These are phyloP conservation scores for Suillus weaverae DNA, from an alignment of 768 basidiomycete genomes.

Conservation along the genomic window DNA sequence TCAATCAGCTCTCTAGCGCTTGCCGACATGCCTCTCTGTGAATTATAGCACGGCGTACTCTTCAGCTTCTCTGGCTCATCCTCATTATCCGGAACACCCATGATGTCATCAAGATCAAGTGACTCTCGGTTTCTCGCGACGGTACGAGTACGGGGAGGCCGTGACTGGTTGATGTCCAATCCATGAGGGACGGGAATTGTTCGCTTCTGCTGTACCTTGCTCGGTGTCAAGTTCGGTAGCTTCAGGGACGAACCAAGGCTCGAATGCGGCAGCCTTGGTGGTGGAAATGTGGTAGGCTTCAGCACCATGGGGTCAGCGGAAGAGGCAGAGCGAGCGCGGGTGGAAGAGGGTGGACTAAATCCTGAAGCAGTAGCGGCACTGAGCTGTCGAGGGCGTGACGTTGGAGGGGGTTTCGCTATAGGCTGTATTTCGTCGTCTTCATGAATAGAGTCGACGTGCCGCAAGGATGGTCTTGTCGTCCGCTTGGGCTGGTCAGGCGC, in stretches of 20 bases:
- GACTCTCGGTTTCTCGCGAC: slow-evolving; percentile 63
- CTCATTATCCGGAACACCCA: slow-evolving; percentile 70
- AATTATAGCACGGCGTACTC: slow-evolving; percentile 43
- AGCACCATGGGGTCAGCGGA: slow-evolving; percentile 28
- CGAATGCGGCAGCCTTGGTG: slow-evolving; percentile 31
- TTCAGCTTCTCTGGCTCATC: slow-evolving; percentile 28
- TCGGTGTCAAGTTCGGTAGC: slow-evolving; percentile 25
- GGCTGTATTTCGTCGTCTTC: slow-evolving; percentile 56
- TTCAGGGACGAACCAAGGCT: slow-evolving; percentile 31
- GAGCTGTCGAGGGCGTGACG: slow-evolving; percentile 46
- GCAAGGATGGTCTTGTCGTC: slow-evolving; percentile 39
- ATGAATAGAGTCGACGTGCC: slow-evolving; percentile 60
- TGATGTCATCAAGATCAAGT: slow-evolving; percentile 71
- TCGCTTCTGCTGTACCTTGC: slow-evolving; percentile 18
- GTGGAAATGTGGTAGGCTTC: slow-evolving; percentile 9
- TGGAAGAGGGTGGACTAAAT: slow-evolving; percentile 25
- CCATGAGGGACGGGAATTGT: slow-evolving; percentile 29
- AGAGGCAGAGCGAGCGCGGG: slow-evolving; percentile 33
- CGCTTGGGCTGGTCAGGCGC: slow-evolving; percentile 27
- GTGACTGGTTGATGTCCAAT: slow-evolving; percentile 27
- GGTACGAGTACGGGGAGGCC: slow-evolving; percentile 41
- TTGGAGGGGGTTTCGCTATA: slow-evolving; percentile 33
- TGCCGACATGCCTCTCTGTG: slow-evolving; percentile 41
- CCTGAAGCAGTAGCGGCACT: slow-evolving; percentile 44
- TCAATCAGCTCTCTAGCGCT: slow-evolving; percentile 52